Base-by-base conservation (phyloP, 192 early-diverging fungal genomes). In the Umbelopsis isabellina region DNA sequence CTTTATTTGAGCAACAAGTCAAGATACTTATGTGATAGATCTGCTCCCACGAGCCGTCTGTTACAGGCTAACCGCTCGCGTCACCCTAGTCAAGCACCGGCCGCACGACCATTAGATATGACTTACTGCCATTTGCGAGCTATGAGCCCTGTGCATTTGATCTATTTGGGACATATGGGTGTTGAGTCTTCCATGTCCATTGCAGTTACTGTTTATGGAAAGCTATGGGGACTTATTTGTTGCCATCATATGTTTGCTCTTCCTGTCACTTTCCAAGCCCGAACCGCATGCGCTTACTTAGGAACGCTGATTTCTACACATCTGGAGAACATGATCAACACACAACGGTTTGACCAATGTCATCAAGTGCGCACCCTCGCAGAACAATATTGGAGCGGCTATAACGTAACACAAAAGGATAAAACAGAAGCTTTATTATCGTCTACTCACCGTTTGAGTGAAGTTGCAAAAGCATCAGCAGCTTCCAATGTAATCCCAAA, bases 301-400 rank as follows among this genome's bases (percentile, higher is more conserved):
- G 37, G 65, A 15, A 66, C 65, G n/a, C 25, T 66, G 25, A 48
- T 66, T 7, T 66, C 65, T 0, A 66, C 65, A 0, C 65, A 66
- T 66, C 65, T 66, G 6, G 65, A 66, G 15, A 66, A 66, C 44
- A 66, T 66, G 65, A 66, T 66, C 41, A 66, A 66, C 44, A 46
- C 41, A 22, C 20, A 46, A 48, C 65, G 65, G 7, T 66, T 66
- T 48, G 45, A 48, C 23, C 65, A 66, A 66, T 44, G 35, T 5
- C 45, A 66, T 46, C 65, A 66, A 66, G 65, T 66, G 9, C 65
- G 65, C 4, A 23, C 41, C 22, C 46, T 46, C 13, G 41, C 65
- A 18, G 65, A 66, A 66, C 45, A 46, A 20, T 66, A 66, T 46
- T 66, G 65, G 65, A 48, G 1, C 22, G 55, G 55, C 13, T 35